phyloP scores from a whole-genome alignment of 2,329 filamentous ascomycete genomes.

The Blastomyces gilchristii region DNA sequence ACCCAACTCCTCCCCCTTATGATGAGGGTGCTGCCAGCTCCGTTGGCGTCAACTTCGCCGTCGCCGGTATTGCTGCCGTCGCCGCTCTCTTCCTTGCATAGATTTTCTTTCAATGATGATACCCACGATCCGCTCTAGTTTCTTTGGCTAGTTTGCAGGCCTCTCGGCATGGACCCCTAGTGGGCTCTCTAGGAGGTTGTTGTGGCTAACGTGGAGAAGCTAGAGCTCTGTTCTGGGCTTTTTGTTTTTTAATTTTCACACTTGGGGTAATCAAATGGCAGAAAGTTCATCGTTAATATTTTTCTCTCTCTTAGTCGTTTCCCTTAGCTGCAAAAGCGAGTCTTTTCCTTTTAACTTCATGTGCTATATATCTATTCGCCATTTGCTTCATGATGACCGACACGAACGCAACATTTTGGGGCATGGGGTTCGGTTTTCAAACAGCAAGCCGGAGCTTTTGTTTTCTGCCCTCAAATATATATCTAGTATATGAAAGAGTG shows the following conservation, averaged over 20 bases:
- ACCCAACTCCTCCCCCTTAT: conserved; percentile 16
- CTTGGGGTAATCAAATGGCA: conserved; percentile 7
- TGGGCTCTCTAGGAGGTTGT: not conserved
- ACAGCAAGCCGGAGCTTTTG: not conserved
- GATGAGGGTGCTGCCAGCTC: conserved; percentile 23
- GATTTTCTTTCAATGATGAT: conserved; percentile 18
- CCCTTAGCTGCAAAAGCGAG: not conserved
- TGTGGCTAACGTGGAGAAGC: not conserved
- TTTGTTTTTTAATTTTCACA: conserved; percentile 5
- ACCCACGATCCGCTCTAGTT: conserved; percentile 14
- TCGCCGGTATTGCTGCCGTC: conserved; percentile 23
- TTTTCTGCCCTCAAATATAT: not conserved
- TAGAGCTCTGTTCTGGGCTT: conserved; percentile 1
- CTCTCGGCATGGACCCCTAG: not conserved
- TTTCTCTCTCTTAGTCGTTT: not conserved
- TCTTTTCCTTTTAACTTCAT: not conserved
- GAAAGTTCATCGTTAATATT: conserved; percentile 6
- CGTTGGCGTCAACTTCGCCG: conserved; percentile 22
- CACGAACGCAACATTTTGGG: conserved; percentile 3
- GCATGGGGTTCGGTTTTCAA: not conserved
- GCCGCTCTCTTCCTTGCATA: conserved; percentile 25
- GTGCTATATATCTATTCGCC: not conserved
- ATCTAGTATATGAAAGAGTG: not conserved
- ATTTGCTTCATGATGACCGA: conserved; percentile 1
- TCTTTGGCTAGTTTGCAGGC: not conserved